A percentile compares a stretch with the other conserved stretches of the same genome.
phyloP scores from a whole-genome alignment of 345 rosid species.

The Brassica carinata region DNA sequence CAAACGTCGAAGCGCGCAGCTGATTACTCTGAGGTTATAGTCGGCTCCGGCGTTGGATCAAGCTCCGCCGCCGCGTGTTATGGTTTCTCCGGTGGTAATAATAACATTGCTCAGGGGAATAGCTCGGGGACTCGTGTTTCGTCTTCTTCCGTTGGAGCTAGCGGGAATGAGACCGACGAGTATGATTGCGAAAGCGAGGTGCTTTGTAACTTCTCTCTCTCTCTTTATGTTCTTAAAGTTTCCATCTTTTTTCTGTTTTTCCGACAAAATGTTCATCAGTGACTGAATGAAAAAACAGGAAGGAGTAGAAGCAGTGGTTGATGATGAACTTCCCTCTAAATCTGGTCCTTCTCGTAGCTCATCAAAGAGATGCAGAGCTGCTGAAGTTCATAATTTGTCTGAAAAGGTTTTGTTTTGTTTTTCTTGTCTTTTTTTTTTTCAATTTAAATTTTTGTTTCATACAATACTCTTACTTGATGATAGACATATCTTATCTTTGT shows the following conservation, averaged over 20 bases:
- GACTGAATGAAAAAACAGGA: conserved; percentile 44
- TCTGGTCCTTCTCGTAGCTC: conserved; percentile 46
- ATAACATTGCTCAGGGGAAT: conserved; percentile 26
- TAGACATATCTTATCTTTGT: neutral
- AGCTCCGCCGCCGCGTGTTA: conserved; percentile 20
- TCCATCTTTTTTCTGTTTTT: conserved; percentile 13
- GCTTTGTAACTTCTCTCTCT: conserved; percentile 1
- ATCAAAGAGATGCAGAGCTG: conserved; percentile 91
- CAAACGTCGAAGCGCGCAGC: conserved; percentile 8
- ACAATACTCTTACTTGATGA: conserved; percentile 1
- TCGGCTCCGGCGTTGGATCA: conserved; percentile 36
- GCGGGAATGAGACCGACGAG: conserved; percentile 68
- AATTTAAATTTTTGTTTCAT: neutral
- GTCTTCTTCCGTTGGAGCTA: conserved; percentile 54
- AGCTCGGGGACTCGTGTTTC: conserved; percentile 41
- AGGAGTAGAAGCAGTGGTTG: conserved; percentile 64
- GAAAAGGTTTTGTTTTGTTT: conserved; percentile 64
- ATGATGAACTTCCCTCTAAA: conserved; percentile 55
- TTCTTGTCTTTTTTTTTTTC: neutral
- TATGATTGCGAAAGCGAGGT: conserved; percentile 90
- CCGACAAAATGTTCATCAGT: conserved; percentile 12
- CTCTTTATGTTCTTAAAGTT: conserved; percentile 14
- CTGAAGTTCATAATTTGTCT: conserved; percentile 95
- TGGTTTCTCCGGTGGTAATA: conserved; percentile 35
- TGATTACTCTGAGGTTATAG: conserved; percentile 16